Conservation (phyloP, 2,329 filamentous ascomycete species). For the Fusarium euwallaceae region DNA sequence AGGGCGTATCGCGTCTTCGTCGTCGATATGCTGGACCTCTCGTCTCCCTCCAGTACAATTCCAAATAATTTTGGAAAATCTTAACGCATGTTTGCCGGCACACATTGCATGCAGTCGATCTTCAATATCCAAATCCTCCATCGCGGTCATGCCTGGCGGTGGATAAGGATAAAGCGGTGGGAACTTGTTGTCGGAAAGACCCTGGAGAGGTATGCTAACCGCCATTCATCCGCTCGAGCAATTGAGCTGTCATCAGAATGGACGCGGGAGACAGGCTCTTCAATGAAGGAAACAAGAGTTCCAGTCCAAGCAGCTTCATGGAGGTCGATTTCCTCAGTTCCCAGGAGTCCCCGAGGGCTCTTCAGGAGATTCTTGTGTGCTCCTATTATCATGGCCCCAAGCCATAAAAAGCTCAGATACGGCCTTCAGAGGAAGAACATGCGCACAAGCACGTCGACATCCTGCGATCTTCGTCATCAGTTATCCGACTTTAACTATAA, state of each 20-base stretch:
- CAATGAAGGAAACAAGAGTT: conserved; percentile 17
- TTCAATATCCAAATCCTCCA: conserved; percentile 8
- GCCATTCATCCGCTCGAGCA: conserved; percentile 16
- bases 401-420: conserved; percentile 12
- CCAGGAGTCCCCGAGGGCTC: neutral
- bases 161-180: conserved; percentile 10
- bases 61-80: conserved; percentile 1
- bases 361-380: conserved; percentile 11
- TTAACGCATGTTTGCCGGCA: neutral
- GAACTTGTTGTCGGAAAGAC: neutral
- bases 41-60: neutral
- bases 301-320: conserved; percentile 13
- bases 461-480: neutral
- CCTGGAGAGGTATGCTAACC: conserved; percentile 14
- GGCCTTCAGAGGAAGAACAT: conserved; percentile 22
- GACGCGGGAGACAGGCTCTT: neutral
- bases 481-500: no score
- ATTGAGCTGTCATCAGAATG: neutral
- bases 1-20: no score
- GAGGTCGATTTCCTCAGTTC: conserved; percentile 7
- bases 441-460: conserved; percentile 13
- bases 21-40: neutral
- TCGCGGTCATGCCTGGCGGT: conserved; percentile 6
- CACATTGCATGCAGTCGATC: conserved; percentile 10
- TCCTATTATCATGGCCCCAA: conserved; percentile 7